Percentiles rank a stretch among this genome's conserved stretches.
Evolutionary conservation across 2,329 filamentous ascomycete genomes (phyloP).

Genomic region (Colletotrichum plurivorum): DNA sequence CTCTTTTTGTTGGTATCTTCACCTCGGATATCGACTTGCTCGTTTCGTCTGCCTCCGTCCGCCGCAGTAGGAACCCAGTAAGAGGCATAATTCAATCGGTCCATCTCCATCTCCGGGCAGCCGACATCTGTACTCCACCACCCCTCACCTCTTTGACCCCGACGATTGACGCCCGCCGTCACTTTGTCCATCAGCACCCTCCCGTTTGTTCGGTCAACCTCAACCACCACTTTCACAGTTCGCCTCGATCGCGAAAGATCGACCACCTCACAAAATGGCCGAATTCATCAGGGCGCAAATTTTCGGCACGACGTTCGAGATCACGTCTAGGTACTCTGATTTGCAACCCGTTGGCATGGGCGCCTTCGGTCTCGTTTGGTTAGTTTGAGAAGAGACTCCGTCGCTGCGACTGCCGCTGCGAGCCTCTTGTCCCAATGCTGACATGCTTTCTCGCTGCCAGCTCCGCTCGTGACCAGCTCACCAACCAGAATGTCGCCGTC

Average conservation of each 20-base stretch:
- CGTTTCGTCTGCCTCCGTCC: background rate
- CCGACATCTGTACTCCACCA: constrained; percentile 17
- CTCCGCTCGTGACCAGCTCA: constrained; percentile 98
- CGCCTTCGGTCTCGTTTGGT: constrained; percentile 98
- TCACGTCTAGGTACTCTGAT: constrained; percentile 98
- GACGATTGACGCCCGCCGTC: constrained; percentile 7
- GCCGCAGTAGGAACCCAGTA: background rate
- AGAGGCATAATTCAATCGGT: constrained; percentile 9
- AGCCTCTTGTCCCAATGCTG: constrained; percentile 23
- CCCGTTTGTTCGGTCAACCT: constrained; percentile 1
- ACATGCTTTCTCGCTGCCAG: constrained; percentile 59
- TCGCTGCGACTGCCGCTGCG: constrained; percentile 11
- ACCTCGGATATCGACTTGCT: constrained; percentile 23
- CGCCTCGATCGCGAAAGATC: constrained; percentile 28
- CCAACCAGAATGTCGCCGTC: constrained; percentile 94
- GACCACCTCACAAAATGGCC: constrained; percentile 78
- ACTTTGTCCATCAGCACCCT: constrained; percentile 8
- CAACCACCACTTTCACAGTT: constrained; percentile 10
- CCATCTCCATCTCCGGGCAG: constrained; percentile 31
- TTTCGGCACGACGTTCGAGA: constrained; percentile 99
- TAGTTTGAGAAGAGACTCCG: constrained; percentile 52
- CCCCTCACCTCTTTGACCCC: constrained; percentile 21
- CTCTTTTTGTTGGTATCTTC: constrained; percentile 7
- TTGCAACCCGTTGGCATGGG: constrained; percentile 99
- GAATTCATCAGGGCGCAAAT: constrained; percentile 99